Base-by-base conservation (phyloP, 352 stramenopile genomes). In the Pythium folliculosum region DNA sequence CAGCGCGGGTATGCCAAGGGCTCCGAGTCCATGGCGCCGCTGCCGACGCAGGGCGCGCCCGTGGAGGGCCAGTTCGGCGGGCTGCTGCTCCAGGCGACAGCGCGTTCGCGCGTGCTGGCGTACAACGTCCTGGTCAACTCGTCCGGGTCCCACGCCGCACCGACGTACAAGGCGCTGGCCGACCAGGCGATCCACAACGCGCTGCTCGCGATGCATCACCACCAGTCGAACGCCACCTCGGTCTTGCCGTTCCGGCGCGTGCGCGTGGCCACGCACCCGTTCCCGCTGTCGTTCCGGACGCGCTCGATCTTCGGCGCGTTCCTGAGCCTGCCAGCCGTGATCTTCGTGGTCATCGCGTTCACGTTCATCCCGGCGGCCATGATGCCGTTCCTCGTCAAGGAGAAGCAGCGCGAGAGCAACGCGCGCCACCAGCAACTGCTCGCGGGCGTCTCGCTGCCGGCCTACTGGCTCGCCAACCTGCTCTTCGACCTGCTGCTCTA, bases 351-450 rank as follows among this genome's bases (percentile, higher is more conserved):
- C 17, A 86, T 98, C 19, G 92, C 91, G 6, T 96, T 98, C 64
- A 94, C 93, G 37, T 98, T 98, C 67, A 87, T 98, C 38, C 92
- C 94, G 0, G 93, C 91, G 5, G 87, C 89, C 5, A 96, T 97
- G 63, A 97, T 96, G 68, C 93, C 94, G 22, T 99, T 98, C 76
- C 78, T 99, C 21, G 96, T 99, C 43, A 94, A 97, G 50, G 97
- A 99, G 65, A 92, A 92, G 67, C 89, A 98, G 53, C 84, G 82
- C n/a, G 81, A 82, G 21, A 75, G 84, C 55, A 99, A 98, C 65
- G 90, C 96, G 12, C 98, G 99, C 68, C 97, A 99, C 83, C 90
- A 98, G 75, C 95, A 98, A 77, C 86, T 88, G 73, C 95, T 99
- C 38, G 96, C 92, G 10, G 97, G 97, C 3, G 96, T 99, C 12